Percentiles rank a stretch among this genome's conserved stretches.
Conservation (phyloP, 805 yeast species). For the Komagataella phaffii region DNA sequence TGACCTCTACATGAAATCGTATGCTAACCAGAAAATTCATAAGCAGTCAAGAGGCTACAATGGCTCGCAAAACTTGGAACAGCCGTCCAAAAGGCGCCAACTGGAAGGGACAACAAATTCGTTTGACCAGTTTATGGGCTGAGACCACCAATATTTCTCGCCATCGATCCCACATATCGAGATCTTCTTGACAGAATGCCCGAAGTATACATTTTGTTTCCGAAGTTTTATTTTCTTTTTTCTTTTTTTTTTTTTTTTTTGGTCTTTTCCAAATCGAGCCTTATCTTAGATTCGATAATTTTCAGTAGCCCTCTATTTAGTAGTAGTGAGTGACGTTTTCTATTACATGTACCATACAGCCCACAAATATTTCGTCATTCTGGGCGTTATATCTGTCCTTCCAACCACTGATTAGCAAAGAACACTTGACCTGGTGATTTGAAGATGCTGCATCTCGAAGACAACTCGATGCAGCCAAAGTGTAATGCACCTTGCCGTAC, state of each 20-base stretch:
- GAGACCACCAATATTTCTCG: neutral
- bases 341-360: too few relatives aligned
- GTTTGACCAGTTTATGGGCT: neutral
- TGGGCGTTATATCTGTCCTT: neutral
- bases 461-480: neutral
- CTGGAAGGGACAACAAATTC: neutral
- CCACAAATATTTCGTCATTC: neutral
- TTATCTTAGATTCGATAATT: too few relatives aligned
- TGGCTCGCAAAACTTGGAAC: neutral
- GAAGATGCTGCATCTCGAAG: neutral
- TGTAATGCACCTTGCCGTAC: neutral
- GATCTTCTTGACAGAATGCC: neutral
- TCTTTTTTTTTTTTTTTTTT: too few relatives aligned
- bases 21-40: conserved; percentile 3
- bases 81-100: neutral
- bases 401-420: neutral
- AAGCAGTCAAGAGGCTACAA: conserved; percentile 1
- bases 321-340: too few relatives aligned
- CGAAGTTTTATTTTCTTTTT: too few relatives aligned
- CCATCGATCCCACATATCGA: too few relatives aligned
- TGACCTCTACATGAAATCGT: conserved; percentile 3
- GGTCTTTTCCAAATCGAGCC: too few relatives aligned
- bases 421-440: neutral
- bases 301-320: too few relatives aligned
- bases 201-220: too few relatives aligned